phyloP scores from a whole-genome alignment of 2,329 filamentous ascomycete genomes.

The Chaetomium sp. region DNA sequence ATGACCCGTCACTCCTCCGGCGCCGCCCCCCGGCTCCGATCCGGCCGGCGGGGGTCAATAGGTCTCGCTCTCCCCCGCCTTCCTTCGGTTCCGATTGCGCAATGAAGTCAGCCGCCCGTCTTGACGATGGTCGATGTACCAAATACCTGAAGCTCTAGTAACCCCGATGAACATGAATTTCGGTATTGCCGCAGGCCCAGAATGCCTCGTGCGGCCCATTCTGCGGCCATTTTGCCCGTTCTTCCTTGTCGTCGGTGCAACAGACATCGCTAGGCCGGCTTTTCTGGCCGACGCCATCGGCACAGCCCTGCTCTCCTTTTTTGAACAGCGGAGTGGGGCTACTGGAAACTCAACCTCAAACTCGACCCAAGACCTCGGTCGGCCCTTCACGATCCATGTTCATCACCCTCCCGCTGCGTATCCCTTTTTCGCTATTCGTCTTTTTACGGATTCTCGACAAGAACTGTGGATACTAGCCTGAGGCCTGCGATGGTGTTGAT shows the following conservation, averaged over 20 bases:
- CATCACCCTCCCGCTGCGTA: not conserved
- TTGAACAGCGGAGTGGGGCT: not conserved
- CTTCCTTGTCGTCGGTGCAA: conserved; percentile 6
- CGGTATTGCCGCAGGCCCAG: conserved; percentile 7
- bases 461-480: conserved; percentile 11
- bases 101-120: not conserved
- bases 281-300: conserved; percentile 21
- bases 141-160: not conserved
- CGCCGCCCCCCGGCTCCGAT: not conserved
- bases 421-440: not conserved
- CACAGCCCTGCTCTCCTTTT: conserved; percentile 23
- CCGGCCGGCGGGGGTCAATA: not conserved
- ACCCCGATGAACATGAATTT: not conserved
- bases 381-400: not conserved
- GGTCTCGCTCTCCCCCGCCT: not conserved
- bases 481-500: conserved; percentile 8
- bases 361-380: conserved; percentile 12
- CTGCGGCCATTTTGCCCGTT: conserved; percentile 19
- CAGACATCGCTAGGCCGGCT: conserved; percentile 16
- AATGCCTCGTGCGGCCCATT: conserved; percentile 28
- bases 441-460: conserved; percentile 13
- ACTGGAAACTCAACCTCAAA: conserved; percentile 12
- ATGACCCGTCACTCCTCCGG: not conserved
- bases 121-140: not conserved
- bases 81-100: not conserved